phyloP scores from a whole-genome alignment of 768 basidiomycete genomes.

The Mycena sanguinolenta region DNA sequence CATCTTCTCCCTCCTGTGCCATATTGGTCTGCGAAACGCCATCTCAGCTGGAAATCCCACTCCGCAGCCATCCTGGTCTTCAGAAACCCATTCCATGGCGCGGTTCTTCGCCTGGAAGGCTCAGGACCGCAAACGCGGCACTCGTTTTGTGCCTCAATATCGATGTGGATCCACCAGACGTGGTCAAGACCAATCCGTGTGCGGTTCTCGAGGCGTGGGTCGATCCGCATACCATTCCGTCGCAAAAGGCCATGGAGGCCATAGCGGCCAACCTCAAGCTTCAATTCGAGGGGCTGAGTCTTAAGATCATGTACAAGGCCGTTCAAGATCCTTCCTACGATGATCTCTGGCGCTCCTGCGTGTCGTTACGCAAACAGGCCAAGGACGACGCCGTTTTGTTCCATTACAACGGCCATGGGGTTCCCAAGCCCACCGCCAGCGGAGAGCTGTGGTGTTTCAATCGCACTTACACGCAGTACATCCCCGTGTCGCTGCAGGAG shows the following conservation, averaged over 20 bases:
- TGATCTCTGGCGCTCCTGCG: constrained; percentile 90
- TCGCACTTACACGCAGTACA: constrained; percentile 96
- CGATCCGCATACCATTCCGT: constrained; percentile 92
- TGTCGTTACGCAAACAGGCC: constrained; percentile 85
- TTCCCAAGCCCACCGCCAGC: constrained; percentile 94
- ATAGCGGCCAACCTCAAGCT: constrained; percentile 94
- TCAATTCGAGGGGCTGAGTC: constrained; percentile 95
- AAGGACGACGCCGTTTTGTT: constrained; percentile 95
- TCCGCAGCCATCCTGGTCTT: constrained; percentile 74
- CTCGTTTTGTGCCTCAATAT: constrained; percentile 95
- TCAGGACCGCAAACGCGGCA: constrained; percentile 92
- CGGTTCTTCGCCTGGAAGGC: constrained; percentile 81
- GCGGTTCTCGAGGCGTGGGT: constrained; percentile 98
- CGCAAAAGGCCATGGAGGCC: constrained; percentile 92
- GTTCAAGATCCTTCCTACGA: constrained; percentile 96
- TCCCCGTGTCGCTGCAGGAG: constrained; percentile 94
- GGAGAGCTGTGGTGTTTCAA: constrained; percentile 99
- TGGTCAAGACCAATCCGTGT: constrained; percentile 97
- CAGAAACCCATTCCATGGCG: constrained; percentile 85
- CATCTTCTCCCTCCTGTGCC: constrained; percentile 71
- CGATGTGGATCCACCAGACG: constrained; percentile 96
- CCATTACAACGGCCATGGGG: constrained; percentile 99
- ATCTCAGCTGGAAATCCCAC: constrained; percentile 92
- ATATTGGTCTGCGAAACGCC: constrained; percentile 90
- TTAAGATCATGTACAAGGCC: constrained; percentile 94